These are phyloP conservation scores for Tetrahymena elliotti DNA, from an alignment of 73 alveolate genomes.

Conservation along the genomic window DNA sequence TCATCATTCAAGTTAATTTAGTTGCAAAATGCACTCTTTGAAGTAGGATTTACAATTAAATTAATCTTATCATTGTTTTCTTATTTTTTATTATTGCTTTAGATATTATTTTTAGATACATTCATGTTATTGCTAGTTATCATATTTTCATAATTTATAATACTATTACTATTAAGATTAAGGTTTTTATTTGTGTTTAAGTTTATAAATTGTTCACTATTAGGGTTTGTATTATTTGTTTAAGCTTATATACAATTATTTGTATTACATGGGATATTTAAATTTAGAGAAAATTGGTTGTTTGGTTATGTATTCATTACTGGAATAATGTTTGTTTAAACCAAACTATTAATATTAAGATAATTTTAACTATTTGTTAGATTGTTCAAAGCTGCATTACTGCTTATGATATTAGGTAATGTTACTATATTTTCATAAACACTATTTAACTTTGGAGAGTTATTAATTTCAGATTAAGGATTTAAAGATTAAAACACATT, in stretches of 20 bases:
- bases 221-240: not conserved
- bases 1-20: not conserved
- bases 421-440: not conserved
- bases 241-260: not conserved
- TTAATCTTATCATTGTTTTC: not conserved
- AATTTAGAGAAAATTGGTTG: not conserved
- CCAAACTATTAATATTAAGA: not conserved
- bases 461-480: not conserved
- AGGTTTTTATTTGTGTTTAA: not conserved
- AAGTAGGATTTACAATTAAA: not conserved
- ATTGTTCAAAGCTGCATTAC: not conserved
- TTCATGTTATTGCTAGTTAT: not conserved
- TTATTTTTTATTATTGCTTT: too few relatives aligned
- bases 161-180: not conserved
- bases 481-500: not conserved
- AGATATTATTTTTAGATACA: not conserved
- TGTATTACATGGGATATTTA: not conserved
- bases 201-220: not conserved
- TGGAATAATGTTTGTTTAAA: too few relatives aligned
- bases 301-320: not conserved
- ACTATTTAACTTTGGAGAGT: not conserved
- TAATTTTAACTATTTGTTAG: not conserved
- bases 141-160: not conserved
- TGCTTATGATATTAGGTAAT: not conserved
- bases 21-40: not conserved